Conservation (phyloP, 805 yeast species). For the Soucietia sequanensis region DNA sequence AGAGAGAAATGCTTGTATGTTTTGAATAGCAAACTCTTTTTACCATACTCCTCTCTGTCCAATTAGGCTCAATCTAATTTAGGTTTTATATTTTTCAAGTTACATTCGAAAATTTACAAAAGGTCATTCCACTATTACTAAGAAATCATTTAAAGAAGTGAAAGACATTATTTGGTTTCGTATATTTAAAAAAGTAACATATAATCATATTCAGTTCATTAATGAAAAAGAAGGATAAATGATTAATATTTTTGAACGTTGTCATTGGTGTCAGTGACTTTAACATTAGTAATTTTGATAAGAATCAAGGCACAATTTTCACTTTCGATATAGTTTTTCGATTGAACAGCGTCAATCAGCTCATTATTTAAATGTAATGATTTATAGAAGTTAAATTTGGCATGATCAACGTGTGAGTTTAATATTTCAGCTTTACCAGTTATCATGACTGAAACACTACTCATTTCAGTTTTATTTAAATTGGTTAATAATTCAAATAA, state of each 20-base stretch:
- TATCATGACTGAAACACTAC: constrained; percentile 79
- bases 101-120: too few relatives aligned
- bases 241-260: constrained; percentile 42
- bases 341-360: constrained; percentile 69
- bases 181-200: too few relatives aligned
- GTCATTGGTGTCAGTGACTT: constrained; percentile 76
- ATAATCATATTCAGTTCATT: too few relatives aligned
- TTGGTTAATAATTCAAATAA: constrained; percentile 60
- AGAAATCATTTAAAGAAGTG: too few relatives aligned
- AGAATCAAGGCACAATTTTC: constrained; percentile 66
- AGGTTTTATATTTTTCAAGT: too few relatives aligned
- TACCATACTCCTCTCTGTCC: too few relatives aligned
- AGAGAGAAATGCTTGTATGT: too few relatives aligned
- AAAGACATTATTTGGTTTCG: too few relatives aligned
- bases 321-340: constrained; percentile 45
- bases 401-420: constrained; percentile 27
- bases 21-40: too few relatives aligned
- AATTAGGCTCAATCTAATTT: too few relatives aligned
- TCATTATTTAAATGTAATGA: constrained; percentile 58
- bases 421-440: constrained; percentile 68
- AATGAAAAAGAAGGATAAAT: background rate
- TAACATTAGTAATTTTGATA: constrained; percentile 63
- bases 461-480: constrained; percentile 75
- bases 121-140: too few relatives aligned
- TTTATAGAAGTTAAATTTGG: constrained; percentile 59